These are phyloP conservation scores for Phytomonas sp. DNA, from an alignment of 208 protist genomes.

Conservation along the genomic window DNA sequence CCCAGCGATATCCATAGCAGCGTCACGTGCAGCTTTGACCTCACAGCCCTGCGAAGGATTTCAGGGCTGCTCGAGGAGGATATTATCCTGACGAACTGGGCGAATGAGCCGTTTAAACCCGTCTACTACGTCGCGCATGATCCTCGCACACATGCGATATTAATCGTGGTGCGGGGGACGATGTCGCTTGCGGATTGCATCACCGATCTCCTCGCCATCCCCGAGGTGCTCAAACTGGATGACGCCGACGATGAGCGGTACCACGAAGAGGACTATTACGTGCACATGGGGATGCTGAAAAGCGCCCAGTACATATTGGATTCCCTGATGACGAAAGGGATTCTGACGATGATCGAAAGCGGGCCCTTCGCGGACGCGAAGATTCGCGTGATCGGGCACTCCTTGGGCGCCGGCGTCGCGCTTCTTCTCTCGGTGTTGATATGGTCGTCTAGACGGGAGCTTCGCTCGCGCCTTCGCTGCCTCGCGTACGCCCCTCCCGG, in stretches of 20 bases:
- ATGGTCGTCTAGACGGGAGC: slow-evolving; percentile 25
- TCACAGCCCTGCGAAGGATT: slow-evolving; percentile 38
- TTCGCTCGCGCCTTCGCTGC: slow-evolving; percentile 56
- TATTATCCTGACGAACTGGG: slow-evolving; percentile 63
- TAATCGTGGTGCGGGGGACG: slow-evolving; percentile 82
- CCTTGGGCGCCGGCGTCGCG: slow-evolving; percentile 75
- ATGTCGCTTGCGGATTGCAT: slow-evolving; percentile 80
- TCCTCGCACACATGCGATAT: slow-evolving; percentile 32
- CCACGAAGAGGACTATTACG: slow-evolving; percentile 27
- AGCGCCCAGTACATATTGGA: slow-evolving; percentile 50
- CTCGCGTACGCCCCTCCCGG: slow-evolving; percentile 80
- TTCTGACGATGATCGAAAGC: slow-evolving; percentile 35
- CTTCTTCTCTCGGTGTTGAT: slow-evolving; percentile 62
- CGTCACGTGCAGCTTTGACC: slow-evolving; percentile 22
- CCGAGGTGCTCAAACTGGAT: slow-evolving; percentile 26
- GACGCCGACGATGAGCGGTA: slow-evolving; percentile 11
- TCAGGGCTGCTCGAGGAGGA: slow-evolving; percentile 48
- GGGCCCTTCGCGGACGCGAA: slow-evolving; percentile 28
- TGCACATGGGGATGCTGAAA: slow-evolving; percentile 74
- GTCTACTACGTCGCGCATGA: slow-evolving; percentile 78
- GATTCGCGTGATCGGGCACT: slow-evolving; percentile 79
- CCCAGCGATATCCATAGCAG: background rate
- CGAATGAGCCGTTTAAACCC: slow-evolving; percentile 56
- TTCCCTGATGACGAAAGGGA: slow-evolving; percentile 43
- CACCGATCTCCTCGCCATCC: slow-evolving; percentile 65